These are phyloP conservation scores for Cichorium intybus DNA, from an alignment of 140 eudicot genomes.

Conservation along the genomic window DNA sequence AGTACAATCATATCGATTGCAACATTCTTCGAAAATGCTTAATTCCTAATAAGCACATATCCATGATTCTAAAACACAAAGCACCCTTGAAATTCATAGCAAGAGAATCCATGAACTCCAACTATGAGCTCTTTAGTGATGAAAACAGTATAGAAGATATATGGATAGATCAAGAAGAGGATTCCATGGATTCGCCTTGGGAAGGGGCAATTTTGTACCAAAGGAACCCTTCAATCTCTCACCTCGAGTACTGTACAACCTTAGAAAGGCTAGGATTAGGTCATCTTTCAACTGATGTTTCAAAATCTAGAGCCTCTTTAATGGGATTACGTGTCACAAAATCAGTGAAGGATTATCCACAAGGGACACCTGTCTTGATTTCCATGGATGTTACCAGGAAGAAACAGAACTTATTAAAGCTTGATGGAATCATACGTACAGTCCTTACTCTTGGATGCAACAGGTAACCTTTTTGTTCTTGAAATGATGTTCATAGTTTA, in stretches of 20 bases:
- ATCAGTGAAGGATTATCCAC: slow-evolving; percentile 63
- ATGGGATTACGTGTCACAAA: slow-evolving; percentile 91
- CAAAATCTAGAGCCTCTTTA: slow-evolving; percentile 63
- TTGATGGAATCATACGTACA: slow-evolving; percentile 87
- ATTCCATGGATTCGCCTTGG: slow-evolving; percentile 72
- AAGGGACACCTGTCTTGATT: slow-evolving; percentile 86
- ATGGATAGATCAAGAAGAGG: slow-evolving; percentile 42
- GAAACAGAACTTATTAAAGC: slow-evolving; percentile 70
- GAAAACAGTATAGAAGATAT: slow-evolving; percentile 34
- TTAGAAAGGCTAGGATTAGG: slow-evolving; percentile 87
- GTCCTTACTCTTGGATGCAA: slow-evolving; percentile 77
- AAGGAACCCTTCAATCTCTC: slow-evolving; percentile 62
- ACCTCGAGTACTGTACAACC: slow-evolving; percentile 87
- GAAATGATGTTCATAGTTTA: not conserved
- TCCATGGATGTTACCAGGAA: slow-evolving; percentile 77
- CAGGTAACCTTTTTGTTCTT: slow-evolving; percentile 45
- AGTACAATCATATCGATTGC: slow-evolving; percentile 2
- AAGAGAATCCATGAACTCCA: slow-evolving; percentile 36
- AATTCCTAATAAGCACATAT: slow-evolving; percentile 8
- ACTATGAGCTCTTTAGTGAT: slow-evolving; percentile 25
- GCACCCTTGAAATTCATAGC: slow-evolving; percentile 6
- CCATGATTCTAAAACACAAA: slow-evolving; percentile 23
- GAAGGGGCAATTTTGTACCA: slow-evolving; percentile 85
- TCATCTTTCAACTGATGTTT: slow-evolving; percentile 58
- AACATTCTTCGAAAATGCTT: not conserved